Conservation (phyloP, 139 green algal species). For the Mychonastes homosphaera region DNA sequence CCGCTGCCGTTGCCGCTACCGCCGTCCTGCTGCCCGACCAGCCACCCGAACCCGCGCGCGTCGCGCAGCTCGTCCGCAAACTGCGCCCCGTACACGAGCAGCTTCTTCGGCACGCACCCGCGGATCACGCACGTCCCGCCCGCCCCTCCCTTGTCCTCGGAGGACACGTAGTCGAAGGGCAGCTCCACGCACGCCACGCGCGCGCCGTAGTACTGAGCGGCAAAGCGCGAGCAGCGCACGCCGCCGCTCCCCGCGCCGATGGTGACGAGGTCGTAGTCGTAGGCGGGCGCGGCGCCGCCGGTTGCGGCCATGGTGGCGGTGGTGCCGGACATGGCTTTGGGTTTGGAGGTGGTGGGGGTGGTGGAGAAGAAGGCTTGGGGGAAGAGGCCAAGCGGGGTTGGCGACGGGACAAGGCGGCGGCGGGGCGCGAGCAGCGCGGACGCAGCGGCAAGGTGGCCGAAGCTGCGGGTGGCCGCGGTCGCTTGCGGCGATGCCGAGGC, state of each 20-base stretch:
- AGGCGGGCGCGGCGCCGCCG: too few species aligned
- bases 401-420: neutral
- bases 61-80: constrained; percentile 59
- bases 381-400: too few species aligned
- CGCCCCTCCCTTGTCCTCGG: constrained; percentile 58
- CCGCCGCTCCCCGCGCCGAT: constrained; percentile 71
- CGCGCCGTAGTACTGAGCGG: constrained; percentile 48
- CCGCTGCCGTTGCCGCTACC: too few species aligned
- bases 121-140: constrained; percentile 83
- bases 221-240: constrained; percentile 55
- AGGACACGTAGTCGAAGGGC: constrained; percentile 75
- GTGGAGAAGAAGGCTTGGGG: neutral
- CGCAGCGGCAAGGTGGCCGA: neutral
- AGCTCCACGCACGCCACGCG: constrained; percentile 85
- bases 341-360: constrained; percentile 73
- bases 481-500: too few species aligned
- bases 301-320: too few species aligned
- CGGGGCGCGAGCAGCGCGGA: neutral
- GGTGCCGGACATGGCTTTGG: too few species aligned
- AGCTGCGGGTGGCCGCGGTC: too few species aligned
- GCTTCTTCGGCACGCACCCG: constrained; percentile 98
- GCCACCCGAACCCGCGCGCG: constrained; percentile 62
- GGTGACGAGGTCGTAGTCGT: constrained; percentile 75
- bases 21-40: neutral
- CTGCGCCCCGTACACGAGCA: constrained; percentile 77